phyloP scores from a whole-genome alignment of 2,329 filamentous ascomycete species.

The Aureobasidium subglaciale region DNA sequence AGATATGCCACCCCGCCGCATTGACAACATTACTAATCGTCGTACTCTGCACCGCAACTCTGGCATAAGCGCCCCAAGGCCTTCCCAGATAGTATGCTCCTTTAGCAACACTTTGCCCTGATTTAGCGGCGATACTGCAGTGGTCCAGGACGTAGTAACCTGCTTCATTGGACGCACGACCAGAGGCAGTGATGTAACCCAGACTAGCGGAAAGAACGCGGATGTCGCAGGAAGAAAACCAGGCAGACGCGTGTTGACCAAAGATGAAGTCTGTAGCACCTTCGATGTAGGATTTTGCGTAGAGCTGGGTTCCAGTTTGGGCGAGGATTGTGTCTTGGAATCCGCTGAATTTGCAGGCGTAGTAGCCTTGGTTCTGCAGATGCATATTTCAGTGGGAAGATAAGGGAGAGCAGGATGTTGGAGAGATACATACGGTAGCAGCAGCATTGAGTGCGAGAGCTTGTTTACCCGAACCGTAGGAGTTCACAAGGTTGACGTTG shows the following conservation, averaged over 20 bases:
- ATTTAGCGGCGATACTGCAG: slow-evolving; percentile 39
- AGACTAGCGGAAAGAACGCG: slow-evolving; percentile 34
- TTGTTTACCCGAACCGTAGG: slow-evolving; percentile 42
- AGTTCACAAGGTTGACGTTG: slow-evolving; percentile 54
- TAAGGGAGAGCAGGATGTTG: background rate
- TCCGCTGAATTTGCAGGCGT: slow-evolving; percentile 48
- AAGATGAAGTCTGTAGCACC: slow-evolving; percentile 57
- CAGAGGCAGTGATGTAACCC: slow-evolving; percentile 41
- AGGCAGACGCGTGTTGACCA: slow-evolving; percentile 45
- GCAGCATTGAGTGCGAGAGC: slow-evolving; percentile 49
- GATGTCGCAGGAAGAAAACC: slow-evolving; percentile 47
- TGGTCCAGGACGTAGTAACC: slow-evolving; percentile 53
- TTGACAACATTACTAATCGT: slow-evolving; percentile 51
- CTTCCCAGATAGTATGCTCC: slow-evolving; percentile 46
- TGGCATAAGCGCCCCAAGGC: slow-evolving; percentile 46
- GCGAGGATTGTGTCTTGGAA: slow-evolving; percentile 51
- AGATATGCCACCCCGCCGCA: slow-evolving; percentile 50
- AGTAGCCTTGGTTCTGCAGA: slow-evolving; percentile 48
- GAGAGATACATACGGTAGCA: slow-evolving; percentile 26
- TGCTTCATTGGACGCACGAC: slow-evolving; percentile 34
- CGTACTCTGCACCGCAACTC: slow-evolving; percentile 48
- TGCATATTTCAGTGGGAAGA: background rate
- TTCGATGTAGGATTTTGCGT: slow-evolving; percentile 50
- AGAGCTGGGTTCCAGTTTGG: slow-evolving; percentile 48
- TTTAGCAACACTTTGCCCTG: slow-evolving; percentile 30